These are phyloP conservation scores for Persicaria tinctoria DNA, from an alignment of 148 eudicot species.

Conservation along the genomic window DNA sequence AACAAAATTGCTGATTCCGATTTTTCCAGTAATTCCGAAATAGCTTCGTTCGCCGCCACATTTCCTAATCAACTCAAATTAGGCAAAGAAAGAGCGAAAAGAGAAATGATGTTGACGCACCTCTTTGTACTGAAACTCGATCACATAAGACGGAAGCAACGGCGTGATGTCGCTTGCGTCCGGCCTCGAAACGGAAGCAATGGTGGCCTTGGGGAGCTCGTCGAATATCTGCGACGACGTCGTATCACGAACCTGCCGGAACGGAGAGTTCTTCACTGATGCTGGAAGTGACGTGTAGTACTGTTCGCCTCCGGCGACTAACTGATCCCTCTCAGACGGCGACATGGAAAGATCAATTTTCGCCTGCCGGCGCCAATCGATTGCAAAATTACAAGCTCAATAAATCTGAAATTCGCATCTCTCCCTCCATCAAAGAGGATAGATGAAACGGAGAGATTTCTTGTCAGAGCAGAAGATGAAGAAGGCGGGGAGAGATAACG, in stretches of 20 bases:
- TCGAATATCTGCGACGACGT: slow-evolving; percentile 41
- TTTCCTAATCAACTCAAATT: slow-evolving; percentile 2
- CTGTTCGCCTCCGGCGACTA: slow-evolving; percentile 21
- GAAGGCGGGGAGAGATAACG: slow-evolving; percentile 2
- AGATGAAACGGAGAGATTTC: neutral
- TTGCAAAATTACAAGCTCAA: neutral
- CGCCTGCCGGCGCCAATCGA: neutral
- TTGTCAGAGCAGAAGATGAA: neutral
- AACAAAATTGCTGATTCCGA: neutral
- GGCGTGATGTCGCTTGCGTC: slow-evolving; percentile 77
- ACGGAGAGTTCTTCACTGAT: slow-evolving; percentile 21
- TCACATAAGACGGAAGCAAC: slow-evolving; percentile 71
- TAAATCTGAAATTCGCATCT: neutral
- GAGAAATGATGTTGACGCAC: slow-evolving; percentile 15
- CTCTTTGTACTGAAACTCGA: slow-evolving; percentile 88
- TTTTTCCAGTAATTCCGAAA: neutral
- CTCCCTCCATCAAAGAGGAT: neutral
- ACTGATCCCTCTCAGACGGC: slow-evolving; percentile 23
- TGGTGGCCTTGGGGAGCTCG: slow-evolving; percentile 71
- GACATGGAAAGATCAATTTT: slow-evolving; percentile 17
- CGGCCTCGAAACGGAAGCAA: slow-evolving; percentile 66
- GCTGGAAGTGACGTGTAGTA: slow-evolving; percentile 26
- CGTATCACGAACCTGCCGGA: slow-evolving; percentile 27
- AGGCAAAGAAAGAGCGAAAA: slow-evolving; percentile 10
- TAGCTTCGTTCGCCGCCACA: neutral